Conservation (phyloP, 306 rosid genomes). For the Malus asiatica region DNA sequence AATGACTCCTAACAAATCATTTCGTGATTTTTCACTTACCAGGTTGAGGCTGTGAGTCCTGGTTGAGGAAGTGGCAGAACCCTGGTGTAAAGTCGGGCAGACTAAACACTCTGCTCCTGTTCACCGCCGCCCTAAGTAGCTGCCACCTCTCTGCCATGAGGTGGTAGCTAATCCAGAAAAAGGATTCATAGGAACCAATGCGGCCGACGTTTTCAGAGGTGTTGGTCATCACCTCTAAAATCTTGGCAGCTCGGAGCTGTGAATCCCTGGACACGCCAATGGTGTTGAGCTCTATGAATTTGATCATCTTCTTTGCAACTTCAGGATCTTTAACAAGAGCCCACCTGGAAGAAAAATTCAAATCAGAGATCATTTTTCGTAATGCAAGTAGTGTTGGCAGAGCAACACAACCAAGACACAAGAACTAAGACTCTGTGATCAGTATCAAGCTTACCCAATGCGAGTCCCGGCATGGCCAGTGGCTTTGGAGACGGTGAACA, state of each 20-base stretch:
- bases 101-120: conserved; percentile 34
- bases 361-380: not conserved
- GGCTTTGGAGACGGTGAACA: conserved; percentile 78
- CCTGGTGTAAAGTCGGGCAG: conserved; percentile 42
- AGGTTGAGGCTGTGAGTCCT: conserved; percentile 44
- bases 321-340: conserved; percentile 70
- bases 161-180: conserved; percentile 43
- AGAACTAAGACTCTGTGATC: not conserved
- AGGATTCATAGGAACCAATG: conserved; percentile 24
- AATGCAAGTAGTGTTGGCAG: not conserved
- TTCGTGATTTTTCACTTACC: conserved; percentile 30
- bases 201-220: conserved; percentile 26
- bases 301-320: conserved; percentile 65
- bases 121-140: conserved; percentile 43
- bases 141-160: conserved; percentile 63
- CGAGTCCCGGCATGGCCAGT: conserved; percentile 93
- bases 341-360: conserved; percentile 42
- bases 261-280: conserved; percentile 94
- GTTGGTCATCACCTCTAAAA: conserved; percentile 46
- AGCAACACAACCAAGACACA: not conserved
- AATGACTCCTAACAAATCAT: not conserved
- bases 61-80: conserved; percentile 45
- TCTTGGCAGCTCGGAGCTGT: conserved; percentile 77
- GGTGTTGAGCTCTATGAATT: conserved; percentile 64
- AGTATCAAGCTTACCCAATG: conserved; percentile 51